Percentiles rank a stretch among this genome's conserved stretches.
Conservation (phyloP, 768 basidiomycete species). For the Lactifluus piperatus region DNA sequence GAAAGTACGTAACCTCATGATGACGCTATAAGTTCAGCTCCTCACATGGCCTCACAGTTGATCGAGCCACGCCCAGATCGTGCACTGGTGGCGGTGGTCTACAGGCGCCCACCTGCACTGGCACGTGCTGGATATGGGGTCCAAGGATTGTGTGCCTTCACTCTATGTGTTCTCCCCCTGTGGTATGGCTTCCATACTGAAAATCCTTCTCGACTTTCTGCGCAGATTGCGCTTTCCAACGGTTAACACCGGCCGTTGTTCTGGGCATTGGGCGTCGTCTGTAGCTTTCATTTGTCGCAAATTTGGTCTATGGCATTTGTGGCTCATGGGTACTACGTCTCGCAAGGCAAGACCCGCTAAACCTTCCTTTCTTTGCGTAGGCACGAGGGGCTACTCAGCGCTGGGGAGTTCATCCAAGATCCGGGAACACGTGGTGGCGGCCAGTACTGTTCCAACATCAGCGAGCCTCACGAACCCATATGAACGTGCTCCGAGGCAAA, state of each 20-base stretch:
- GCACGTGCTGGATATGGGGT: too few relatives aligned
- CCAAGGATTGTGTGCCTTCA: too few relatives aligned
- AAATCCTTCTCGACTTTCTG: background rate
- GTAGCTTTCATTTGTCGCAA: background rate
- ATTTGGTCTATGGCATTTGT: background rate
- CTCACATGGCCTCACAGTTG: too few relatives aligned
- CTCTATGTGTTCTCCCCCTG: background rate
- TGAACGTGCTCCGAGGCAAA: background rate
- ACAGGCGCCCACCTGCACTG: too few relatives aligned
- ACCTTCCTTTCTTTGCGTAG: background rate
- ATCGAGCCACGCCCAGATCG: too few relatives aligned
- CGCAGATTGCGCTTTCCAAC: background rate
- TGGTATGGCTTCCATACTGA: background rate
- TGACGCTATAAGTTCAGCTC: too few relatives aligned
- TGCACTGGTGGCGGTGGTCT: too few relatives aligned
- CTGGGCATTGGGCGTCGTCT: background rate
- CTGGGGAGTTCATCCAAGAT: background rate
- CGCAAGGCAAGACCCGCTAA: background rate
- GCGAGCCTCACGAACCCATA: background rate
- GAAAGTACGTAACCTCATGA: too few relatives aligned
- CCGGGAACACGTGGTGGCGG: slow-evolving; percentile 1
- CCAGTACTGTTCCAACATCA: slow-evolving; percentile 3
- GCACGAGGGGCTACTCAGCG: background rate
- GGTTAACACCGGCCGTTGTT: background rate
- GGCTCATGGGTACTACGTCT: background rate